phyloP scores from a whole-genome alignment of 73 alveolate species.

The Tetrahymena malaccensis region DNA sequence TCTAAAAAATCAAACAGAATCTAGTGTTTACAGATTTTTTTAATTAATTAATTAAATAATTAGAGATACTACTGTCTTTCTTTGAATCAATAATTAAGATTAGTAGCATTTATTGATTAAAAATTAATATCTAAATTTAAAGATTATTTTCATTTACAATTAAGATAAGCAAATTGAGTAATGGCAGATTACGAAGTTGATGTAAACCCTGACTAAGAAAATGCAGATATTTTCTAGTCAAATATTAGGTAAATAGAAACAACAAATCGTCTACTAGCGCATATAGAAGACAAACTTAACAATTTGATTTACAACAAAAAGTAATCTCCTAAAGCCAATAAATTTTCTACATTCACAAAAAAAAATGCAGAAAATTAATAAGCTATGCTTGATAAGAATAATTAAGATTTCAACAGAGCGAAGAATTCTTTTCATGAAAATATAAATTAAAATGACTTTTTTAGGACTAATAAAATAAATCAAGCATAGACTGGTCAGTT shows the following conservation, averaged over 20 bases:
- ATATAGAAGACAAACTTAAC: not conserved
- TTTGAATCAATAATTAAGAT: not conserved
- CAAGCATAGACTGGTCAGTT: not conserved
- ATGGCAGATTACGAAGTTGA: not conserved
- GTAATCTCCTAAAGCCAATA: not conserved
- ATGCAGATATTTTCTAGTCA: not conserved
- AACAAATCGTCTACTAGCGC: not conserved
- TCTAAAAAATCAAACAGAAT: not conserved
- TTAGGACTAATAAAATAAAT: not conserved
- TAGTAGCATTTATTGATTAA: not conserved
- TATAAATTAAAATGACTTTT: not conserved
- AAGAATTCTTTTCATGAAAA: not conserved
- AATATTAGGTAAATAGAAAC: not conserved
- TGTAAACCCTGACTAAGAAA: not conserved
- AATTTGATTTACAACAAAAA: not conserved
- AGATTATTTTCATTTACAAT: not conserved
- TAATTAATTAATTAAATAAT: too few relatives aligned
- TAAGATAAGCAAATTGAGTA: not conserved
- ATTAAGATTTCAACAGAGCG: not conserved
- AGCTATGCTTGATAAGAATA: not conserved
- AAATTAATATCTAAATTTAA: not conserved
- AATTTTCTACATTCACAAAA: not conserved
- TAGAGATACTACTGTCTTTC: not conserved
- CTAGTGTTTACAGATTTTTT: too few relatives aligned
- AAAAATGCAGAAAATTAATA: not conserved